Conservation (phyloP, 257 asterid species). For the Nicotiana benthamiana region DNA sequence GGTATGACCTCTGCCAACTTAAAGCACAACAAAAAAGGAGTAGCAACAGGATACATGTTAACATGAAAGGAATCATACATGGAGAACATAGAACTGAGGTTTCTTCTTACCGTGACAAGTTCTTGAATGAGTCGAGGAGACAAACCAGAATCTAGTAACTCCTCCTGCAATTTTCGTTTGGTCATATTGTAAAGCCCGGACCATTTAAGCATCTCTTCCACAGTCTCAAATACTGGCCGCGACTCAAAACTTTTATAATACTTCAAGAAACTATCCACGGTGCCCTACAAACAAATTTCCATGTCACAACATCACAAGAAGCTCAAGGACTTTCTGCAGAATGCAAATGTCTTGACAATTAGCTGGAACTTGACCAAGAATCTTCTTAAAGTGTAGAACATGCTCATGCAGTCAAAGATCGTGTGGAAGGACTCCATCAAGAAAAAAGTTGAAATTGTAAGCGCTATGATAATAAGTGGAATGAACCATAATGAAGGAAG, state of each 20-base stretch:
- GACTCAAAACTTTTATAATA: slow-evolving; percentile 57
- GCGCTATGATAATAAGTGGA: too few species aligned
- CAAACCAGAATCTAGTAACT: slow-evolving; percentile 45
- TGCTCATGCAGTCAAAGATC: too few species aligned
- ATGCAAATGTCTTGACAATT: background rate
- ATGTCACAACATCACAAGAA: background rate
- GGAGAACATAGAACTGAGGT: too few species aligned
- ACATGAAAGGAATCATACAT: too few species aligned
- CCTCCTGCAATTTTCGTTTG: slow-evolving; percentile 43
- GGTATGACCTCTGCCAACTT: too few species aligned
- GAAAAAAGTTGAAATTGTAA: too few species aligned
- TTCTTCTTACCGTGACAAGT: slow-evolving; percentile 67
- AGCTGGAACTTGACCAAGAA: background rate
- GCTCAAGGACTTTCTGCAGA: background rate
- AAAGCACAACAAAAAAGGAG: too few species aligned
- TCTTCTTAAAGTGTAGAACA: too few species aligned
- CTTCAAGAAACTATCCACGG: slow-evolving; percentile 48
- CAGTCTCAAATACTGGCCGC: slow-evolving; percentile 71
- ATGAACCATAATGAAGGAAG: too few species aligned
- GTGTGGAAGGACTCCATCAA: too few species aligned
- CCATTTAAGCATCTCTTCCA: slow-evolving; percentile 94
- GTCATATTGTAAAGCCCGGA: slow-evolving; percentile 77
- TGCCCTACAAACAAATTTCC: slow-evolving; percentile 28
- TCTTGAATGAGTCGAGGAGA: slow-evolving; percentile 65
- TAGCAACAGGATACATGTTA: too few species aligned